phyloP scores from a whole-genome alignment of 495 filamentous ascomycete genomes.

The Glutinoglossum americanum region DNA sequence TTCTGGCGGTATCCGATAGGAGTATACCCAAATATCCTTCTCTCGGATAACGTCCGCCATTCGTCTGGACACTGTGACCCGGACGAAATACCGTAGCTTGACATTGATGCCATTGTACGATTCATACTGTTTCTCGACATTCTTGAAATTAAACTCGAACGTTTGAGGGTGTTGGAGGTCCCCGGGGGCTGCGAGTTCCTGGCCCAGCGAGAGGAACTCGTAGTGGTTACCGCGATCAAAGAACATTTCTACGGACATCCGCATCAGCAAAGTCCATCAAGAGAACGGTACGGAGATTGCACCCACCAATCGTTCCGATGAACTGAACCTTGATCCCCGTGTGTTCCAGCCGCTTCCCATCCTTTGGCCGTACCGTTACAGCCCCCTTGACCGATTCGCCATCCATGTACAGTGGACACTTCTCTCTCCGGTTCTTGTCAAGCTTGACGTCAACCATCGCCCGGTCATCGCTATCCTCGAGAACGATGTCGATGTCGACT shows the following conservation, averaged over 20 bases:
- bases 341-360: constrained; percentile 94
- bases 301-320: constrained; percentile 84
- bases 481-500: constrained; percentile 94
- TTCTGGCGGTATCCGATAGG: constrained; percentile 93
- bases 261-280: constrained; percentile 1
- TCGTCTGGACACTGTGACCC: constrained; percentile 83
- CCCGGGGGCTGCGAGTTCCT: constrained; percentile 87
- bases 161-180: constrained; percentile 97
- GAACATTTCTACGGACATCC: constrained; percentile 60
- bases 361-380: constrained; percentile 89
- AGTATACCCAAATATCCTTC: constrained; percentile 99
- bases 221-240: constrained; percentile 98
- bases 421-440: constrained; percentile 91
- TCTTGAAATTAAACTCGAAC: constrained; percentile 99
- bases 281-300: neutral
- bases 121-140: constrained; percentile 99
- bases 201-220: constrained; percentile 89
- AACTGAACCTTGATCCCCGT: constrained; percentile 99
- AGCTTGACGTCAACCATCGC: constrained; percentile 92
- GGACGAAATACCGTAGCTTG: constrained; percentile 92
- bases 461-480: constrained; percentile 84
- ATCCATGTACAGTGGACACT: constrained; percentile 91
- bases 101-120: constrained; percentile 99
- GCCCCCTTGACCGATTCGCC: constrained; percentile 93
- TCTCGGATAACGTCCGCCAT: constrained; percentile 97